phyloP scores from a whole-genome alignment of 768 basidiomycete genomes.

The Leucogyrophana mollusca region DNA sequence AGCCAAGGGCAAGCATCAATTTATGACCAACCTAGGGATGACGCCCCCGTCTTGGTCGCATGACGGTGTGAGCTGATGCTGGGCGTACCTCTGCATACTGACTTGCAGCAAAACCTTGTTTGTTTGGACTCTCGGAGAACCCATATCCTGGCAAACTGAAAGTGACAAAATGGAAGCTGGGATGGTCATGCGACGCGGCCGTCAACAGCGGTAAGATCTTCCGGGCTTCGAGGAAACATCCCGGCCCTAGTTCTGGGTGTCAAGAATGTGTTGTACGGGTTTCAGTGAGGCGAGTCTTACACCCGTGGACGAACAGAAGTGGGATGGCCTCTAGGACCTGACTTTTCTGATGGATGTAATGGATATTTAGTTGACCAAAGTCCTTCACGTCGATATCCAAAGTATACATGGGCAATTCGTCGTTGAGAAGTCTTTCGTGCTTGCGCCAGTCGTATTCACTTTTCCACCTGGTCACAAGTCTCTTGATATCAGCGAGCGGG shows the following conservation, averaged over 20 bases:
- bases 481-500: conserved; percentile 47
- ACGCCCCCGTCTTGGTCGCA: no score
- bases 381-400: conserved; percentile 48
- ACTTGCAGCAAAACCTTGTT: conserved; percentile 44
- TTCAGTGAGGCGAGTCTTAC: conserved; percentile 25
- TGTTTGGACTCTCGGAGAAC: conserved; percentile 56
- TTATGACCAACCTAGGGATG: conserved; percentile 45
- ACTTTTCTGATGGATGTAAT: conserved; percentile 60
- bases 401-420: conserved; percentile 54
- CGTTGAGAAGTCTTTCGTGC: conserved; percentile 50
- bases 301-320: conserved; percentile 61
- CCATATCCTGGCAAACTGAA: conserved; percentile 60
- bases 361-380: conserved; percentile 49
- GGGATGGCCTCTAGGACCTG: conserved; percentile 45
- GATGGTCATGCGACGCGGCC: conserved; percentile 36
- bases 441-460: conserved; percentile 55
- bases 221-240: conserved; percentile 53
- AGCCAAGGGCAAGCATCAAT: conserved; percentile 38
- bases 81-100: conserved; percentile 55
- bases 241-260: conserved; percentile 46
- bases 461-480: conserved; percentile 50
- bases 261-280: background rate
- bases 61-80: background rate
- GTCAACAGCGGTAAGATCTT: conserved; percentile 58
- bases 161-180: conserved; percentile 64